Evolutionary conservation across 352 stramenopile species (phyloP).

Genomic region (Pythium insidiosum): DNA sequence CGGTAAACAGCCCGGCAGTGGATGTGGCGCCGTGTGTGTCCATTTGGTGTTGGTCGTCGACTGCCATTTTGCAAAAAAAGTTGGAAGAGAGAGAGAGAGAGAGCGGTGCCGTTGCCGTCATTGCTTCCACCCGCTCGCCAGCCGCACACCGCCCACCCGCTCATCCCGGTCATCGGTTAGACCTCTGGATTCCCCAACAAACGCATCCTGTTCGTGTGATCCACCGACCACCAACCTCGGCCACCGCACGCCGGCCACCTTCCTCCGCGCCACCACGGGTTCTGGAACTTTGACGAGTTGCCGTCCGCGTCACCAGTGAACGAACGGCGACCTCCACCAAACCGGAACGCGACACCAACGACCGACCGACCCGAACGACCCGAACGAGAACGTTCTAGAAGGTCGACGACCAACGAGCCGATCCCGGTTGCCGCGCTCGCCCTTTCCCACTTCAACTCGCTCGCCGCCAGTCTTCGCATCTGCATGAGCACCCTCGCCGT

Average conservation of each 20-base stretch:
- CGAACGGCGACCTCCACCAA: too few species aligned
- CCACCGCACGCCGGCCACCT: too few species aligned
- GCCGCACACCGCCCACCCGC: too few species aligned
- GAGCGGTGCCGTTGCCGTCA: neutral
- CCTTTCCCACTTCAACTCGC: neutral
- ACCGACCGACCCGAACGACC: neutral
- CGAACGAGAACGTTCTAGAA: neutral
- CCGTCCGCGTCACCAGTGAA: neutral
- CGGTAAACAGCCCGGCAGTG: neutral
- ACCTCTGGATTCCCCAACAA: neutral
- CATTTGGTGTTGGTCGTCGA: neutral
- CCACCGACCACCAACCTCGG: neutral
- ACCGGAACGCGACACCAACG: neutral
- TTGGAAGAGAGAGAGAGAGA: constrained; percentile 2
- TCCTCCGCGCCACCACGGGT: too few species aligned
- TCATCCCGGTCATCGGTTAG: neutral
- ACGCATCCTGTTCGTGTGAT: neutral
- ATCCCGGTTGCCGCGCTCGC: neutral
- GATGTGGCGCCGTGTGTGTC: neutral
- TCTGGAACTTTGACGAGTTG: neutral
- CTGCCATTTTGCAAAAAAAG: constrained; percentile 3
- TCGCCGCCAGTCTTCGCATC: neutral
- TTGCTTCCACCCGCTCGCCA: neutral
- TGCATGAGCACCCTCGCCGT: neutral
- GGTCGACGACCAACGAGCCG: too few species aligned